These are phyloP conservation scores for Clonostachys rhizophaga DNA, from an alignment of 2,329 filamentous ascomycete species.

Conservation along the genomic window DNA sequence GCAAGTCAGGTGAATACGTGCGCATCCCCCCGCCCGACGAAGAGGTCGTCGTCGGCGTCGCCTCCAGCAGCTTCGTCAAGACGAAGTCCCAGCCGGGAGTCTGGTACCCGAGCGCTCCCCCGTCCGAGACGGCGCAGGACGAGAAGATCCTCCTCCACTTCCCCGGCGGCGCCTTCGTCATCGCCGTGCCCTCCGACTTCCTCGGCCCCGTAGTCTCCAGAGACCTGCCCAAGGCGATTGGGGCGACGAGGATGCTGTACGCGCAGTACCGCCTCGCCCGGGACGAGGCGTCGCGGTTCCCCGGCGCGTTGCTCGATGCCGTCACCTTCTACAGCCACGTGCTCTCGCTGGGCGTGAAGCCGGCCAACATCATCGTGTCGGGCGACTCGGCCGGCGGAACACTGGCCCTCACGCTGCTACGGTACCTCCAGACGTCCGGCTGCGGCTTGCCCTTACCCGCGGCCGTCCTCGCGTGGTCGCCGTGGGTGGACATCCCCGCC, in stretches of 20 bases:
- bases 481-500: neutral
- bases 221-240: neutral
- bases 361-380: slow-evolving; percentile 18
- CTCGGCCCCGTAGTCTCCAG: neutral
- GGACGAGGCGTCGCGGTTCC: slow-evolving; percentile 12
- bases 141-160: neutral
- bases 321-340: slow-evolving; percentile 19
- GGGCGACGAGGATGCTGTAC: neutral
- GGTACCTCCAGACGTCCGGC: slow-evolving; percentile 12
- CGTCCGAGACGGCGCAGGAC: neutral
- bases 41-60: slow-evolving; percentile 6
- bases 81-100: slow-evolving; percentile 7
- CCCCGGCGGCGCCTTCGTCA: neutral
- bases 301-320: slow-evolving; percentile 20
- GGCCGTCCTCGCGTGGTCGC: slow-evolving; percentile 1
- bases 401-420: slow-evolving; percentile 17
- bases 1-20: neutral
- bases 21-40: neutral
- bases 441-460: neutral
- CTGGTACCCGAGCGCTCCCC: slow-evolving; percentile 7
- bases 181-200: neutral
- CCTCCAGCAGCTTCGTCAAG: slow-evolving; percentile 1
- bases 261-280: slow-evolving; percentile 17
- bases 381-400: slow-evolving; percentile 23
- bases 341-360: slow-evolving; percentile 10